Evolutionary conservation across 2,329 filamentous ascomycete genomes (phyloP).

Genomic region (Alternaria sp.): DNA sequence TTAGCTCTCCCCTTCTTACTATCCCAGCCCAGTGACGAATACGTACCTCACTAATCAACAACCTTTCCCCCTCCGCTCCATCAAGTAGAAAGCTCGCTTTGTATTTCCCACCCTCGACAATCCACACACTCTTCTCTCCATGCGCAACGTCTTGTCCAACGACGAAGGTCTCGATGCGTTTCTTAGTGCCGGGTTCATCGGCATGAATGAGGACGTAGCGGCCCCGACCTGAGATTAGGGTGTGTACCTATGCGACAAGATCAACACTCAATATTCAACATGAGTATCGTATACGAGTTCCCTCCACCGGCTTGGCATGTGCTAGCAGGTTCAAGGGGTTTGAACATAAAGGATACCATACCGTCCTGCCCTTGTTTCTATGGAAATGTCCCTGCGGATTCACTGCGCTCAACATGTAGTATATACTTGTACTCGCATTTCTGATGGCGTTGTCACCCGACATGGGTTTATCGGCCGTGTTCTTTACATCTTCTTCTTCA

Average conservation of each 20-base stretch:
- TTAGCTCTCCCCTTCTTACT: background rate
- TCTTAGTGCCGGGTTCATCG: conserved; percentile 59
- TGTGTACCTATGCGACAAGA: conserved; percentile 59
- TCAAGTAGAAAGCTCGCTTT: conserved; percentile 69
- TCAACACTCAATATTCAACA: background rate
- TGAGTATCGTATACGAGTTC: background rate
- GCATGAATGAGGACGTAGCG: conserved; percentile 71
- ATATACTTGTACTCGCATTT: conserved; percentile 68
- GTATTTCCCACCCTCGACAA: conserved; percentile 73
- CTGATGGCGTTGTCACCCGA: conserved; percentile 55
- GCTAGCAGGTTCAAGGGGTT: background rate
- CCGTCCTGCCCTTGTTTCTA: conserved; percentile 67
- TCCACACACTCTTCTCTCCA: conserved; percentile 73
- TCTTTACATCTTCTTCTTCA: conserved; percentile 8
- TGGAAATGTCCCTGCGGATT: conserved; percentile 69
- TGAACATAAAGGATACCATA: background rate
- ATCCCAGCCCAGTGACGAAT: background rate
- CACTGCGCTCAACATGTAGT: conserved; percentile 68
- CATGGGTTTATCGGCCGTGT: conserved; percentile 49
- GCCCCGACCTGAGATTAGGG: conserved; percentile 69
- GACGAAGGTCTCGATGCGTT: conserved; percentile 69
- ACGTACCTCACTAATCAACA: conserved; percentile 69
- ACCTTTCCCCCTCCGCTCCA: conserved; percentile 56
- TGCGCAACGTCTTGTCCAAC: conserved; percentile 66
- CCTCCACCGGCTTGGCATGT: background rate